Evolutionary conservation across 441 rosid species (phyloP).

Genomic region (Populus hybrid): DNA sequence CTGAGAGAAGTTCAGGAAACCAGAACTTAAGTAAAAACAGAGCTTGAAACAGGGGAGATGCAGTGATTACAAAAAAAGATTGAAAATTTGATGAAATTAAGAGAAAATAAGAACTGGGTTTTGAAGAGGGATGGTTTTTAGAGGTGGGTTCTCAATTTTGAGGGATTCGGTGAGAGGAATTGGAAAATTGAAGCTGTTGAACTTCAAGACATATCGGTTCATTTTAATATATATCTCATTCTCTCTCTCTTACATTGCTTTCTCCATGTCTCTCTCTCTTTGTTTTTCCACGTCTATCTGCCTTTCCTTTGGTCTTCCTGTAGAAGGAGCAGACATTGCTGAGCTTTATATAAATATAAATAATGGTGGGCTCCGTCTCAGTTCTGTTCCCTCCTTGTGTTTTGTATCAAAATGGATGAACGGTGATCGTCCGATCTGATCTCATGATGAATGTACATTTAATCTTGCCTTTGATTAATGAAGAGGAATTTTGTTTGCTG

Average conservation of each 20-base stretch:
- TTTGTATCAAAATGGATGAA: constrained; percentile 8
- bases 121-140: constrained; percentile 30
- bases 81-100: constrained; percentile 14
- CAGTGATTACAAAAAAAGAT: constrained; percentile 6
- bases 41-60: constrained; percentile 19
- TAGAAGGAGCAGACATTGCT: constrained; percentile 23
- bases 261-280: neutral
- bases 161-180: constrained; percentile 26
- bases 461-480: neutral
- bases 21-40: neutral
- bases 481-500: neutral
- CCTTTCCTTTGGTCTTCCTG: neutral
- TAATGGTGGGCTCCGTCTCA: constrained; percentile 19
- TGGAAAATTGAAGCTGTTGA: constrained; percentile 28
- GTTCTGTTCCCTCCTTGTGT: neutral
- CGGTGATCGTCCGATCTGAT: constrained; percentile 22
- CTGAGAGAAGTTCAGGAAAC: neutral
- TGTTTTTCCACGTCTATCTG: constrained; percentile 5
- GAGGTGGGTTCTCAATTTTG: constrained; percentile 34
- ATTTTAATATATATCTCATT: neutral
- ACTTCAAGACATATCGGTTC: constrained; percentile 17
- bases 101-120: constrained; percentile 44
- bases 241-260: too few relatives aligned
- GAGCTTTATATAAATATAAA: constrained; percentile 20
- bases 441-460: neutral